Base-by-base conservation (phyloP, 768 basidiomycete species). In the Russula brevipes region DNA sequence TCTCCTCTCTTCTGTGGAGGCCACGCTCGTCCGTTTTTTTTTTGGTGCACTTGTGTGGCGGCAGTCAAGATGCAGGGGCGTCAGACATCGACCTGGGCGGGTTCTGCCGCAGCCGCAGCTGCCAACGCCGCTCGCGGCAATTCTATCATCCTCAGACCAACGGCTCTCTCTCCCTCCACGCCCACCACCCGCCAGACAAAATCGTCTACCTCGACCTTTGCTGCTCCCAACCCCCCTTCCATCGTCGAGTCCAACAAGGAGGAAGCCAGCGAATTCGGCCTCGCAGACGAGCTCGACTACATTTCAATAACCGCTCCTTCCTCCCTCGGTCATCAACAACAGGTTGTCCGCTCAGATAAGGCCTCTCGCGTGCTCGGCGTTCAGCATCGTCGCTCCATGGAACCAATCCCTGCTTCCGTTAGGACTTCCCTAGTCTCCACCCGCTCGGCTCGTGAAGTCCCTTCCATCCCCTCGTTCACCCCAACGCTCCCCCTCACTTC, bases 391-490 rank as follows among this genome's bases (percentile, higher is more conserved):
- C 81, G 78, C 72, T 87, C 85, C 57, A 92, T 92, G 90, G 89
- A 91, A 71, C 90, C 90, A 66, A 87, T 91, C 68, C 89, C 89
- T 55, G 88, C 85, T 31, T 86, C 87, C 4, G 79, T 83, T 63
- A 84, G 90, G 69, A 87, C 82, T 56, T 91, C 89, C 45, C 82
- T 92, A 67, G 85, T 90, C 61, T 91, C 90, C 24, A 88, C 86
- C 59, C 86, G 83, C 70, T 88, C 86, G 19, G 80, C 79, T 49
- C 80, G 82, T 59, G 83, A 84, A 19, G 74, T 79, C 5, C 77
- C 85, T 54, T 79, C 84, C 1, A 76, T 82, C 46, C 77, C 84
- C 14, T 83, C 88, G n/a, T 81, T 85, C 69, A 76, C 79, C 10
- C 87, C 90, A 12, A 84, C 88, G 33, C 79, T 87, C 54, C 89